Evolutionary conservation across 345 rosid genomes (phyloP).

Genomic region (Eucalyptus curtisii): DNA sequence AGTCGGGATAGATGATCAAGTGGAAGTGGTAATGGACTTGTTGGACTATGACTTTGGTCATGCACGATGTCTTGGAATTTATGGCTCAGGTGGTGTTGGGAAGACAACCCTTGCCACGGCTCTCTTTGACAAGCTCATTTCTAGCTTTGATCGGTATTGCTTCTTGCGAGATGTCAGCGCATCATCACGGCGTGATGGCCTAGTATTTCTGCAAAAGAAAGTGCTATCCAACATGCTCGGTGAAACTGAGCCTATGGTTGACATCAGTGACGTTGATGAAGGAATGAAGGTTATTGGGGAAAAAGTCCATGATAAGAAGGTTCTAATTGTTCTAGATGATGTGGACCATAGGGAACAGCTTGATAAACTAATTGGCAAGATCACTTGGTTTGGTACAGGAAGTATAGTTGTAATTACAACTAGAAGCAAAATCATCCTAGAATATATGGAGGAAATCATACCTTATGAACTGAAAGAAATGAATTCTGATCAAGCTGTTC

Average conservation of each 20-base stretch:
- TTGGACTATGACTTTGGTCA: not conserved
- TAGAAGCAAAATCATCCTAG: not conserved
- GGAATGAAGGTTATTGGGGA: not conserved
- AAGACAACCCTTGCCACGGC: not conserved
- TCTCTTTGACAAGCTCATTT: not conserved
- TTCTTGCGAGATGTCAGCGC: not conserved
- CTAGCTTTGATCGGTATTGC: not conserved
- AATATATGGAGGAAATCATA: not conserved
- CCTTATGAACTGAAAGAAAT: not conserved
- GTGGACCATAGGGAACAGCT: not conserved
- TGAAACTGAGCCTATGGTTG: not conserved
- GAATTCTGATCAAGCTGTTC: not conserved
- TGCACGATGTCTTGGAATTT: not conserved
- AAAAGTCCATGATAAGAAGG: not conserved
- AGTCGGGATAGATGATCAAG: not conserved
- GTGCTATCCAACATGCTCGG: not conserved
- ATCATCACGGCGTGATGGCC: not conserved
- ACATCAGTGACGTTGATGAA: accelerated
- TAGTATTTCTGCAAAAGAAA: not conserved
- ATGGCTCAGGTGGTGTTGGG: not conserved
- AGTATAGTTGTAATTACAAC: not conserved
- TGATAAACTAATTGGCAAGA: not conserved
- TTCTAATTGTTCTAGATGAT: not conserved
- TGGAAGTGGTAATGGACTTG: not conserved
- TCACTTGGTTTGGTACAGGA: not conserved